A percentile compares a stretch with the other conserved stretches of the same genome.
Conservation (phyloP, 768 basidiomycete species). For the Trametes maxima region DNA sequence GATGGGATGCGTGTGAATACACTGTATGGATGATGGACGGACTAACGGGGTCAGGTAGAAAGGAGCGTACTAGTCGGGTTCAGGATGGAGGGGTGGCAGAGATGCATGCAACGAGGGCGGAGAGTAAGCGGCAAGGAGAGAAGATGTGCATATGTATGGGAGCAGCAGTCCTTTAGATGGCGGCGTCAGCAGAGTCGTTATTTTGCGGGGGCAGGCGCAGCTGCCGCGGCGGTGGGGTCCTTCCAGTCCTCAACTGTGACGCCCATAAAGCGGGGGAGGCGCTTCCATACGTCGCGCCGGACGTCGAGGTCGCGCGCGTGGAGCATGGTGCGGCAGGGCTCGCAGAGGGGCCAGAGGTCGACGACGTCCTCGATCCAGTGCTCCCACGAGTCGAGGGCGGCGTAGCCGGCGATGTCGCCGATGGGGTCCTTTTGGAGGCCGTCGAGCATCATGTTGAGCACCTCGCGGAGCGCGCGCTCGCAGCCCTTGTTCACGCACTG, state of each 20-base stretch:
- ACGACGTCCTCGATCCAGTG: constrained; percentile 26
- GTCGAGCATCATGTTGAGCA: constrained; percentile 22
- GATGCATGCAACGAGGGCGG: neutral
- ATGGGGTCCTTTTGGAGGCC: constrained; percentile 24
- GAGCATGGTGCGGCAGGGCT: constrained; percentile 20
- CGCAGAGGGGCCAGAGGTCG: constrained; percentile 23
- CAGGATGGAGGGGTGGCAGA: too few species aligned
- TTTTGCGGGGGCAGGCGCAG: constrained; percentile 2
- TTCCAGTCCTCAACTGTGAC: constrained; percentile 23
- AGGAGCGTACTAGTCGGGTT: too few species aligned
- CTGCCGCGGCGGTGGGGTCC: constrained; percentile 7
- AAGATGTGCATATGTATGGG: neutral
- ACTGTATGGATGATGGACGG: too few species aligned
- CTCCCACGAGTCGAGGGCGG: constrained; percentile 25
- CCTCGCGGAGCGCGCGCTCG: constrained; percentile 24
- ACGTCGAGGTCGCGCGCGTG: constrained; percentile 20
- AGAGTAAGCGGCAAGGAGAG: neutral
- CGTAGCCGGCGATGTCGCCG: constrained; percentile 22
- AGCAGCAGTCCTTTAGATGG: too few species aligned
- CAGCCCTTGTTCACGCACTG: constrained; percentile 21
- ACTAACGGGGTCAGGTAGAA: too few species aligned
- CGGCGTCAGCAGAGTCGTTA: neutral
- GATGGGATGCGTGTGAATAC: too few species aligned
- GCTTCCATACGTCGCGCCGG: constrained; percentile 21
- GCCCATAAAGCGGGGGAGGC: constrained; percentile 23